Conservation (phyloP, 257 asterid genomes). For the Solanum chiquidenum region DNA sequence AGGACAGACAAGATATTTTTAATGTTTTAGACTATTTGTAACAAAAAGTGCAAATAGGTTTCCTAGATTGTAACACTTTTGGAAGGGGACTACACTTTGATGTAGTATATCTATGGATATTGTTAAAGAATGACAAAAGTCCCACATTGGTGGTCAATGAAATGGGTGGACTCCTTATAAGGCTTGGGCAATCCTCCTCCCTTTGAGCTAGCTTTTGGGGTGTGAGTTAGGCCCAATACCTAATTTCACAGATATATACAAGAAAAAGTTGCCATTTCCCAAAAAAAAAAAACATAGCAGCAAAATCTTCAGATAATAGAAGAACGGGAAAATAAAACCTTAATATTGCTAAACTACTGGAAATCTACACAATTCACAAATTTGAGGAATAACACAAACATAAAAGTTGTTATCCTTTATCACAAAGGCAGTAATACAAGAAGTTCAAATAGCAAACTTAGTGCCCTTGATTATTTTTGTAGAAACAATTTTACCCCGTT, state of each 20-base stretch:
- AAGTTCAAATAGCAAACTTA: neutral
- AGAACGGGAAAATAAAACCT: neutral
- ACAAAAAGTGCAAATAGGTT: neutral
- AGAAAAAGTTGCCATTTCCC: neutral
- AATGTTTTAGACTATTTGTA: neutral
- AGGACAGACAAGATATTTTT: neutral
- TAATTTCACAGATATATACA: no score
- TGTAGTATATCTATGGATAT: neutral
- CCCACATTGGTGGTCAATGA: neutral
- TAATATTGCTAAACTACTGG: neutral
- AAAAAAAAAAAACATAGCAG: neutral
- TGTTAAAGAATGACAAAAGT: neutral
- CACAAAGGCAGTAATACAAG: neutral
- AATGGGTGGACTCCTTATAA: neutral
- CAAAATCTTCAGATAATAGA: neutral
- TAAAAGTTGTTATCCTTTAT: neutral
- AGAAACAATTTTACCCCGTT: neutral
- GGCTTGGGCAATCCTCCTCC: no score
- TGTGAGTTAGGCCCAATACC: no score
- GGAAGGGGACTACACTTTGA: neutral
- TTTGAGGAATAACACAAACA: neutral
- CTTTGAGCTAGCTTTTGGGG: no score
- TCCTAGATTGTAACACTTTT: neutral
- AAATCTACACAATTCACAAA: neutral
- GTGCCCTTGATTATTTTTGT: neutral